Conservation (phyloP, 2,329 filamentous ascomycete genomes). For the Claviceps spartinae region DNA sequence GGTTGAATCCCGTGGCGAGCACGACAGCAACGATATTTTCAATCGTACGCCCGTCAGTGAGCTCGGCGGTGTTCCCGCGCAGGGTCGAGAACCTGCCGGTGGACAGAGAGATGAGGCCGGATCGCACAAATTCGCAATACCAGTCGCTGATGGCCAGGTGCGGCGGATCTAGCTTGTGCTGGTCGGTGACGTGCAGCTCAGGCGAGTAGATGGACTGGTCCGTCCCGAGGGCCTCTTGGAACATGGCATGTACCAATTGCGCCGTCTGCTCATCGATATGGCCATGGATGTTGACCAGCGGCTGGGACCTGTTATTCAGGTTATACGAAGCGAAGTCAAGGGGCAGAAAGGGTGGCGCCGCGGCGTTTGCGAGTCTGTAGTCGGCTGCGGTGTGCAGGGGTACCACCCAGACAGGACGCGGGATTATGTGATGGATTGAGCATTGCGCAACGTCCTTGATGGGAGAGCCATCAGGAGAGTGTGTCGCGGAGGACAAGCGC, state of each 20-base stretch:
- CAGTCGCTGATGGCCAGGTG: constrained; percentile 58
- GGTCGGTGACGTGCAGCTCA: constrained; percentile 23
- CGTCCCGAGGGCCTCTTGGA: constrained; percentile 33
- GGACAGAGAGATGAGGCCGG: constrained; percentile 40
- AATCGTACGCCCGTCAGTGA: constrained; percentile 23
- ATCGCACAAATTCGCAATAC: constrained; percentile 62
- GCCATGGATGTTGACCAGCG: constrained; percentile 50
- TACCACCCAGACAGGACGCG: constrained; percentile 59
- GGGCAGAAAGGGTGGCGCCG: constrained; percentile 52
- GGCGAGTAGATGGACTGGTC: constrained; percentile 39
- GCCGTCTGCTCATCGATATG: constrained; percentile 48
- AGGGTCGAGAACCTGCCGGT: constrained; percentile 31
- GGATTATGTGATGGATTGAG: constrained; percentile 53
- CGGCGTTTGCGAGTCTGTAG: constrained; percentile 23
- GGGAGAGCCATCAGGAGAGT: constrained; percentile 33
- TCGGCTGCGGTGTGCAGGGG: constrained; percentile 43
- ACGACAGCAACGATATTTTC: constrained; percentile 52
- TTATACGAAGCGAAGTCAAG: constrained; percentile 64
- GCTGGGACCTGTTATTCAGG: constrained; percentile 43
- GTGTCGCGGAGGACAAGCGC: constrained; percentile 50
- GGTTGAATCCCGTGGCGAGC: constrained; percentile 62
- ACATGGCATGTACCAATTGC: constrained; percentile 36
- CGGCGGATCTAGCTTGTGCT: constrained; percentile 36
- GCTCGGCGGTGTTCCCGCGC: constrained; percentile 20
- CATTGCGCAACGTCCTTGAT: constrained; percentile 34